Evolutionary conservation across 192 early-diverging fungal species (phyloP), one percentile per base, ranked within the genome.

Genomic region (Pilaira anomala): DNA sequence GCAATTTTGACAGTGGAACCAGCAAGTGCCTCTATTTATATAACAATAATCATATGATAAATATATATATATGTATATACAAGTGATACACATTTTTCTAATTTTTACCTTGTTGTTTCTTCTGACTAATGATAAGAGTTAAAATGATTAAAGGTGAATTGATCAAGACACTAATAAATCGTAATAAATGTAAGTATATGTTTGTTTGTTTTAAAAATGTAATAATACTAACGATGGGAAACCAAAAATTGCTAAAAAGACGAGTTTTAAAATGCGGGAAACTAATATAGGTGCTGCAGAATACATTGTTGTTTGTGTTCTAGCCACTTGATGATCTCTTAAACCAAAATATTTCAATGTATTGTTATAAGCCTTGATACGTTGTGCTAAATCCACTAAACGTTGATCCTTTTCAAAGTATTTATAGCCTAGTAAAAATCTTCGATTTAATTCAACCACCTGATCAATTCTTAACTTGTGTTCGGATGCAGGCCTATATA

Each of bases 301-400:
- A 13, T 74, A 63, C n/a, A 87, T 76, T 30, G 83, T 80, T n/a
- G 93, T 78, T 3, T 72, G 76, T 46, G 88, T 92, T 12, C 81
- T 87, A 49, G 91, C 82, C 12, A 97, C 97, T 78, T 98, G 95
- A 75, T 98, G 94, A 65, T 98, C 96, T 7, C 87, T 86, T 49
- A 98, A 81, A 14, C 94, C 94, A 77, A 93, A 93, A 73, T 91
- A 93, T 39, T 86, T 85, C 42, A 98, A 80, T 66, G 90, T 81
- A 54, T 84, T 79, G 73, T 97, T 94, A 78, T 97, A 97, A 30
- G 87, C 84, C 46, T 80, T 76, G 19, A 97, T 82, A 42, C 84
- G 84, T 21, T 83, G 69, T 25, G 80, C 82, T 36, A 92, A 76
- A 26, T 91, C 88, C 58, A 83, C 77, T 21, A 95, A 87, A 48